Conservation (phyloP, 176 grass and related monocot genomes). For the Oryza nivara region DNA sequence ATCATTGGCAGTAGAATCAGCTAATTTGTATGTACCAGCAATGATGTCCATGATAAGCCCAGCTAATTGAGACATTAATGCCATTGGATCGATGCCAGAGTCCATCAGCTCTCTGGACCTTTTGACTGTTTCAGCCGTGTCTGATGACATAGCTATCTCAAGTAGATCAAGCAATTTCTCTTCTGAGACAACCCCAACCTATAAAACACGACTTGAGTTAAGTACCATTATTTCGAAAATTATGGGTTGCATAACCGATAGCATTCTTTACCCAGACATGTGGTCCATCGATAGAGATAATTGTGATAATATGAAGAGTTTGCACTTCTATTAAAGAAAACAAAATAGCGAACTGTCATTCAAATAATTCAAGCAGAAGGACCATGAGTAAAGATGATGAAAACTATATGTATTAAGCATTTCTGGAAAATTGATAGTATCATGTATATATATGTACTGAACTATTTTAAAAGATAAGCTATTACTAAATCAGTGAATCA, state of each 20-base stretch:
- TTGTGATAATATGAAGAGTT: neutral
- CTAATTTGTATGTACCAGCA: conserved; percentile 73
- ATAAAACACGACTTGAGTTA: conserved; percentile 34
- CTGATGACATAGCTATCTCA: conserved; percentile 86
- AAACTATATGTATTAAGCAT: neutral
- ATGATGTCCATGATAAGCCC: conserved; percentile 92
- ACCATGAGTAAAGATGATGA: neutral
- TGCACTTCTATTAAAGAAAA: neutral
- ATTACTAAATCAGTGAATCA: neutral
- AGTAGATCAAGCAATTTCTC: conserved; percentile 87
- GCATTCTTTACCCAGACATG: neutral
- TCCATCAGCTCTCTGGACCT: conserved; percentile 81
- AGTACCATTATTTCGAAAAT: neutral
- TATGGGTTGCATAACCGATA: neutral
- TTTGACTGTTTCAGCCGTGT: conserved; percentile 81
- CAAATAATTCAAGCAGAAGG: conserved; percentile 7
- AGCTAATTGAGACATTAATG: conserved; percentile 92
- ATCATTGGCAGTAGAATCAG: conserved; percentile 49
- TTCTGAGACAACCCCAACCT: conserved; percentile 91
- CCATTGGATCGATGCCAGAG: conserved; percentile 85
- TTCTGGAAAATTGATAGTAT: neutral
- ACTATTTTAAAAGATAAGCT: conserved; percentile 10
- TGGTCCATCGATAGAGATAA: neutral
- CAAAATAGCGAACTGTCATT: neutral
- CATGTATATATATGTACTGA: neutral